Evolutionary conservation across 768 basidiomycete genomes (phyloP), one percentile per base, ranked within the genome.

Genomic region (Myochromella boudieri): DNA sequence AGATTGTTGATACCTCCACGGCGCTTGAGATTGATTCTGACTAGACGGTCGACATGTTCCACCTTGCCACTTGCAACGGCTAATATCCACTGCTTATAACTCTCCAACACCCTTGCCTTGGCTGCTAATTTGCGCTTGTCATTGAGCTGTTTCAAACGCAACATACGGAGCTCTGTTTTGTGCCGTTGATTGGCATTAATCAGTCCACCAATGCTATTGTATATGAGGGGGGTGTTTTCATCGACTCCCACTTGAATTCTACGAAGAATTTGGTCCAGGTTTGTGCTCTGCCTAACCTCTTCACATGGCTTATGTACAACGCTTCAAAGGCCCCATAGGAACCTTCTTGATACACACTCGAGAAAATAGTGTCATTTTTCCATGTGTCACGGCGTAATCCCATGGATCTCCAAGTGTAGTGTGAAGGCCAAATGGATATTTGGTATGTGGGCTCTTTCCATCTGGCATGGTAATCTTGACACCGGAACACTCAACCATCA

Each of bases 361-460:
- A n/a, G n/a, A n/a, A n/a, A n/a, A n/a, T n/a, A n/a, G n/a, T n/a
- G n/a, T n/a, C n/a, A n/a, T n/a, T n/a, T n/a, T n/a, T n/a, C n/a
- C n/a, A n/a, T n/a, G n/a, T n/a, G n/a, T n/a, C n/a, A n/a, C 48
- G 2, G 21, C 12, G 41, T 60, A 64, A 38, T 55, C 34, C 64
- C 62, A 66, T 9, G 62, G 61, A 38, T 55, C 40, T 2, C 37
- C n/a, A 4, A 55, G 46, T 5, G 28, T 46, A 15, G 58, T 43
- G 40, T 66, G 63, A 0, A 66, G 51, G 3, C 48, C 44, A 46
- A 61, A 66, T 1, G 59, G 63, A 48, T 62, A 66, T 0, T 46
- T n/a, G 4, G 50, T 48, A 36, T 60, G 54, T 11, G 59, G 54
- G 24, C 49, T 61, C 47, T 54, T 51, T 21, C 54, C 53, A 3